These are phyloP conservation scores for Ascosphaera apis DNA, from an alignment of 2,329 filamentous ascomycete genomes.

Conservation along the genomic window DNA sequence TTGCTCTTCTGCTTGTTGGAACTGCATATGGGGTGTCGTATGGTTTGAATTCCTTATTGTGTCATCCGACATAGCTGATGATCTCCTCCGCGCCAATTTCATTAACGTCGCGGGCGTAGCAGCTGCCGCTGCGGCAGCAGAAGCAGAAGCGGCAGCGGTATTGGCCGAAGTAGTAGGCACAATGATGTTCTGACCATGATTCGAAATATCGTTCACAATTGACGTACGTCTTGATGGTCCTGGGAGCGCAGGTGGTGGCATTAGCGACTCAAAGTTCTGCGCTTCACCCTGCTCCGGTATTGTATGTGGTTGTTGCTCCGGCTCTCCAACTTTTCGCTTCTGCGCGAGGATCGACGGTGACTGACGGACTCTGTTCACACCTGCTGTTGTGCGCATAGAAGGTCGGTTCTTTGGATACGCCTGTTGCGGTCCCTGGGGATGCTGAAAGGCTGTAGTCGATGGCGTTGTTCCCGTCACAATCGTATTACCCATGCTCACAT, in stretches of 20 bases:
- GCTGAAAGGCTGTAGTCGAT: not conserved
- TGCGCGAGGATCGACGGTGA: slow-evolving; percentile 22
- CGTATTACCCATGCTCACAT: too few relatives aligned
- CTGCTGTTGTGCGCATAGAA: slow-evolving; percentile 13
- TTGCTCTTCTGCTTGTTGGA: not conserved
- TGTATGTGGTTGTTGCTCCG: not conserved
- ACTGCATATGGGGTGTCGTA: slow-evolving; percentile 26
- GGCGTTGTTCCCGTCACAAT: too few relatives aligned
- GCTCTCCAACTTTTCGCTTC: slow-evolving; percentile 9
- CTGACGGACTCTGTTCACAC: slow-evolving; percentile 17
- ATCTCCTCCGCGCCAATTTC: slow-evolving; percentile 29
- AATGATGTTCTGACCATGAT: not conserved
- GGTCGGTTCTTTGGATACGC: slow-evolving; percentile 10
- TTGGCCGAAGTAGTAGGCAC: too few relatives aligned
- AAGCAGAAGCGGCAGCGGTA: too few relatives aligned
- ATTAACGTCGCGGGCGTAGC: slow-evolving; percentile 79
- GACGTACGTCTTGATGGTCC: slow-evolving; percentile 17
- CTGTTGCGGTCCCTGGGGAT: slow-evolving; percentile 7
- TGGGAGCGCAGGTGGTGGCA: slow-evolving; percentile 26
- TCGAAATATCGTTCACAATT: not conserved
- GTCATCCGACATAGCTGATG: not conserved
- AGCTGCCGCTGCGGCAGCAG: slow-evolving; percentile 34
- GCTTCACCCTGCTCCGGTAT: not conserved
- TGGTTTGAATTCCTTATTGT: slow-evolving; percentile 8
- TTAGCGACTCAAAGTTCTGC: slow-evolving; percentile 25